Evolutionary conservation across 2,329 filamentous ascomycete species (phyloP), one percentile per base, ranked within the genome.

Genomic region (Diaporthe caulivora): DNA sequence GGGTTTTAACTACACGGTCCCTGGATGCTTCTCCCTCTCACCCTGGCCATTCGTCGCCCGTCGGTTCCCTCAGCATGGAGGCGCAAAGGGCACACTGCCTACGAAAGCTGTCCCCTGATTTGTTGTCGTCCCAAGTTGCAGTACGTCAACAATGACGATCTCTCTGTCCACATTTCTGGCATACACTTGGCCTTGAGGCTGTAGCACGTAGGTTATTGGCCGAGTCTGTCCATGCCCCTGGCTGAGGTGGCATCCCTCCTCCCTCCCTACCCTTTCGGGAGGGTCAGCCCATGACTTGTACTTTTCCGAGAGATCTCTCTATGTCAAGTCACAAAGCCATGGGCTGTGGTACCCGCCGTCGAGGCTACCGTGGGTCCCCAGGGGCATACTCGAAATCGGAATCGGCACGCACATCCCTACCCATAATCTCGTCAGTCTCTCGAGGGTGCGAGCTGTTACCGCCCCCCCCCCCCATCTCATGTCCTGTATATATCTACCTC

Each of bases 61-160:
- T 21, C 42, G 55, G 55, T 60, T 71, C 55, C 55, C 55, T 71
- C 55, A 29, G 34, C 44, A 53, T 31, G 11, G 31, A 29, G 21
- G 17, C 3, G n/a, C 34, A 21, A 26, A 15, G 44, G 31, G 34
- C 44, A 51, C 11, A 26, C 44, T 10, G 55, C 34, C 24, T 17
- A 31, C 44, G 17, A 57, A 40, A 71, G 15, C 17, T 60, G 68
- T 60, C 8, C 34, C 21, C n/a, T 69, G n/a, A n/a, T 42, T 54
- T 34, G 31, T 42, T 17, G 42, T 53, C 69, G 18, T 71, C 68
- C 44, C 44, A 71, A 54, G 31, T 31, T n/a, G 53, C 24, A 34
- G 24, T 29, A 71, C 69, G 69, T 71, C 55, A 62, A 71, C 68
- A 42, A 49, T 62, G 55, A 71, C 68, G 68, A 62, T 29, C 53